phyloP scores from a whole-genome alignment of 805 yeast genomes.

The Wickerhamomyces chaumierensis region DNA sequence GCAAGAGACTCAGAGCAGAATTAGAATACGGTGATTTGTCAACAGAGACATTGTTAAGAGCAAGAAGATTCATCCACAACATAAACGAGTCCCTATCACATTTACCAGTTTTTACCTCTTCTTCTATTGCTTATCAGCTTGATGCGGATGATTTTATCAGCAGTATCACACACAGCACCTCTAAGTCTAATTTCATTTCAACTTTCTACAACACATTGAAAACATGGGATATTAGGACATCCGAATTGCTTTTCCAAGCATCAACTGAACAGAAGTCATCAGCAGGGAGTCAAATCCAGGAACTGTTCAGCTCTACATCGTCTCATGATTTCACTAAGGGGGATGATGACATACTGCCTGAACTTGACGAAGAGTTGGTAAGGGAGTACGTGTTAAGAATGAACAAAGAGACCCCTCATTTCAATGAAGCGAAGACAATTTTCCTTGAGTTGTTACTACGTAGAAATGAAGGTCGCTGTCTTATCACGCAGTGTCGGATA shows the following conservation, averaged over 20 bases:
- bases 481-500: slow-evolving; percentile 30
- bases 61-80: slow-evolving; percentile 4
- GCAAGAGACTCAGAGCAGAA: slow-evolving; percentile 27
- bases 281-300: slow-evolving; percentile 17
- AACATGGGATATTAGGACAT: slow-evolving; percentile 17
- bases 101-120: too few species aligned
- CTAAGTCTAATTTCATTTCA: background rate
- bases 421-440: slow-evolving; percentile 26
- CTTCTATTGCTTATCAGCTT: too few species aligned
- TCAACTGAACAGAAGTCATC: slow-evolving; percentile 1
- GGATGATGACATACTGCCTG: too few species aligned
- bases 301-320: slow-evolving; percentile 21
- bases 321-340: too few species aligned
- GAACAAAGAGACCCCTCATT: slow-evolving; percentile 21
- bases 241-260: slow-evolving; percentile 16
- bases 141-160: slow-evolving; percentile 4
- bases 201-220: slow-evolving; percentile 9
- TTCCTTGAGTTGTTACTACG: slow-evolving; percentile 19
- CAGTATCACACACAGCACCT: background rate
- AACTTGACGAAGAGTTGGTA: slow-evolving; percentile 7
- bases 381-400: slow-evolving; percentile 17
- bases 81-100: too few species aligned
- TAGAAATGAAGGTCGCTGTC: slow-evolving; percentile 13
- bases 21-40: slow-evolving; percentile 12
- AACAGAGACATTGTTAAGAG: background rate